Evolutionary conservation across 2,329 filamentous ascomycete genomes (phyloP), one percentile per base, ranked within the genome.

Genomic region (Clonostachys solani): DNA sequence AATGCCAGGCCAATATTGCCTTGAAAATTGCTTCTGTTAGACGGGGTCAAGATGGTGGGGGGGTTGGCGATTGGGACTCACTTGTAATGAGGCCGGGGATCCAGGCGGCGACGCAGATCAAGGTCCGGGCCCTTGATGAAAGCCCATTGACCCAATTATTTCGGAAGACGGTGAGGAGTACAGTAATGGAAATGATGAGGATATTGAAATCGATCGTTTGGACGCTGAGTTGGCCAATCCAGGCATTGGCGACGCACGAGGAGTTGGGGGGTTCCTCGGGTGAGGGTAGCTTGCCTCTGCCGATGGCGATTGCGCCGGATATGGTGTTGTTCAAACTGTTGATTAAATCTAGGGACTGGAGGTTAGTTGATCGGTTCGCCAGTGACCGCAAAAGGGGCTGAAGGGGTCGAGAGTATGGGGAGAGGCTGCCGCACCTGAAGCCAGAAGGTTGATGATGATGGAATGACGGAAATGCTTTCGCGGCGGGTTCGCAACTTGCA

Each of bases 181-280:
- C 72, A 3, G 68, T 60, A 16, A 75, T 58, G 13, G 70, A 62
- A 29, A 75, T 74, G 36, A 69, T 65, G 13, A 75, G 59, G 45
- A 75, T 70, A 29, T 65, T 67, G 49, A 73, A 68, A 47, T 69
- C 66, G 33, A 61, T 61, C 4, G 67, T 65, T 53, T 74, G 71
- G 15, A 73, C 71, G 3, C 67, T 71, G 42, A 73, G 59, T 46
- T 75, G 73, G 23, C 69, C 69, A 36, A 73, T 50, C 56, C 67
- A 72, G 35, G 69, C 72, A 52, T 74, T 75, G 16, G 66, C 47
- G 9, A 59, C 60, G 50, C 72, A 75, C 4, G 61, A 44, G 12
- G 12, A 40, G 43, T 13, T 34, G n/a, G 6, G 8, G 5, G 3
- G 42, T 63, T 1, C 54, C 15, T 12, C 66, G 63, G 10, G 59